Percentiles rank a stretch among this genome's conserved stretches.
Conservation (phyloP, 495 filamentous ascomycete genomes). For the Aspergillus olivimuriae region DNA sequence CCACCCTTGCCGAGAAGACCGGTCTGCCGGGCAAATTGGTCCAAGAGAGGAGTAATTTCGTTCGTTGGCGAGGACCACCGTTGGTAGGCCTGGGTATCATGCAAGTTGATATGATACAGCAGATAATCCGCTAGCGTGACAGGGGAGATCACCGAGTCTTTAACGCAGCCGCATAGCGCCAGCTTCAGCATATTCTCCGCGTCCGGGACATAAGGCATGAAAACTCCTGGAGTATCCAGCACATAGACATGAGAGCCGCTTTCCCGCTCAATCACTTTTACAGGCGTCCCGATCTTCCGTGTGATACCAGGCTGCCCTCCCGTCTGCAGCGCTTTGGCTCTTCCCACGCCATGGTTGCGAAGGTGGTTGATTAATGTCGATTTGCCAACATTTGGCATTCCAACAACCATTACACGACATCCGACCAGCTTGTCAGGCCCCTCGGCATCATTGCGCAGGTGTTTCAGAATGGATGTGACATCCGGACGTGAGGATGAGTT, state of each 20-base stretch:
- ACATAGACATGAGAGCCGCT: constrained; percentile 54
- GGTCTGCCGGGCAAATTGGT: constrained; percentile 59
- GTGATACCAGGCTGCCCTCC: constrained; percentile 88
- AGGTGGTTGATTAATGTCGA: constrained; percentile 86
- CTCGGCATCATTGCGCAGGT: constrained; percentile 42
- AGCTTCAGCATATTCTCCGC: constrained; percentile 88
- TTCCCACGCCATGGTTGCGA: constrained; percentile 58
- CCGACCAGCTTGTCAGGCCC: constrained; percentile 54
- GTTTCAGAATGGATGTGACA: constrained; percentile 49
- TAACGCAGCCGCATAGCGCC: constrained; percentile 82
- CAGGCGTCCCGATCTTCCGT: constrained; percentile 71
- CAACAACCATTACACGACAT: constrained; percentile 77
- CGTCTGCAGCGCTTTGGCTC: constrained; percentile 73
- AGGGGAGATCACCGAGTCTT: constrained; percentile 73
- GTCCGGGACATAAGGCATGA: constrained; percentile 82
- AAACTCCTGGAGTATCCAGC: constrained; percentile 78
- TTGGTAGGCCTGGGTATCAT: constrained; percentile 51
- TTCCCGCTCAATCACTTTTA: constrained; percentile 66
- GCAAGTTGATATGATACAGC: constrained; percentile 72
- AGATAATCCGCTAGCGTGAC: constrained; percentile 82
- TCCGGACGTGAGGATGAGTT: constrained; percentile 44
- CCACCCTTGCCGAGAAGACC: constrained; percentile 76
- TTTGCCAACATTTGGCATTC: constrained; percentile 94
- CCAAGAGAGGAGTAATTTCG: constrained; percentile 63
- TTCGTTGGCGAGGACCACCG: constrained; percentile 72